Evolutionary conservation across 2,329 filamentous ascomycete genomes (phyloP), one percentile per base, ranked within the genome.

Genomic region (Claviceps sorghi): DNA sequence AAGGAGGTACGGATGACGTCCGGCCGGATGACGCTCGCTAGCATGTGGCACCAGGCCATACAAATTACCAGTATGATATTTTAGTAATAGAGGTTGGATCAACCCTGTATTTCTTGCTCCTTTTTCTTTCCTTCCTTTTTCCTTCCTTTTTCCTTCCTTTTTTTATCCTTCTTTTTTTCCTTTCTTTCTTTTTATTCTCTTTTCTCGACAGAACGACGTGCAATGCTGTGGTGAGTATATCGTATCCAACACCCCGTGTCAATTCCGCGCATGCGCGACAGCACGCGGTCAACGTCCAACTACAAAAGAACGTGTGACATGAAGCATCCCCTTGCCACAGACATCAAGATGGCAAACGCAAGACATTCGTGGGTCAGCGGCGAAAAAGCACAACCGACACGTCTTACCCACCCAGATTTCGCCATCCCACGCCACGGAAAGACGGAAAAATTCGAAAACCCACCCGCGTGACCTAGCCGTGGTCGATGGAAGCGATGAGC

Each of bases 1-100:
- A 30, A 38, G 34, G 48, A 38, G 19, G 32, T 47, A n/a, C 19
- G 17, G 11, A 26, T 40, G 34, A 7, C 10, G 5, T n/a, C 11
- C 15, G 46, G 30, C 5, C 29, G 21, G 30, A 22, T 9, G 29
- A 13, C 29, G 10, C 26, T 32, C 19, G 30, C 29, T 48, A 38
- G 46, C 48, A 19, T 42, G 36, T n/a, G 36, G 38, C 26, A 41
- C 41, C 50, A 40, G 52, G 45, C 44, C 46, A 21, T 34, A 43
- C 38, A 52, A 40, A 34, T 21, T 48, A 51, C 36, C 32, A 46
- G 51, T 34, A 46, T 32, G 51, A 40, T 32, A 40, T 36, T 50
- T 40, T 42, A 47, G 41, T 46, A 42, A 1, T 13, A 46, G 21
- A 49, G 3, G 30, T 29, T 40, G 46, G 46, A 30, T 15, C 34